Percentiles rank a stretch among this genome's conserved stretches.
phyloP scores from a whole-genome alignment of 2,329 filamentous ascomycete species.

The Pseudopithomyces maydicus region DNA sequence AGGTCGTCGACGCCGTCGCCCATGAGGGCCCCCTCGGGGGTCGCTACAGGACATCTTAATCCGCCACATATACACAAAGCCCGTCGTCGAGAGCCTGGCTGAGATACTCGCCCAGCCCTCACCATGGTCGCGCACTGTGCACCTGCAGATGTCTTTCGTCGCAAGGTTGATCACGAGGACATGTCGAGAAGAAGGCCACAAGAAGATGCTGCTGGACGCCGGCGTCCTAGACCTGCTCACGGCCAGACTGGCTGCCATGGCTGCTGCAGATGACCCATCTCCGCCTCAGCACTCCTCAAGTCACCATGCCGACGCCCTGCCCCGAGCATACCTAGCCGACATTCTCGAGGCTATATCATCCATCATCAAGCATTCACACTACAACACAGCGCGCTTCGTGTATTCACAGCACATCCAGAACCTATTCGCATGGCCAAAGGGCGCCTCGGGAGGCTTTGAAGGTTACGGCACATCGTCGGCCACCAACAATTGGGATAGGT shows the following conservation, averaged over 20 bases:
- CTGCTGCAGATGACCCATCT: conserved; percentile 31
- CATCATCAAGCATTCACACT: conserved; percentile 79
- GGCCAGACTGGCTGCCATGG: conserved; percentile 63
- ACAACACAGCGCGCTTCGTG: conserved; percentile 69
- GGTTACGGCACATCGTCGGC: conserved; percentile 19
- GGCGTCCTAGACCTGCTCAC: conserved; percentile 81
- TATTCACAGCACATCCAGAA: conserved; percentile 48
- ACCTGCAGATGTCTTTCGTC: conserved; percentile 67
- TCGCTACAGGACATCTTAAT: conserved; percentile 41
- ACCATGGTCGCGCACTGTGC: conserved; percentile 57
- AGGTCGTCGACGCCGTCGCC: conserved; percentile 69
- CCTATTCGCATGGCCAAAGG: conserved; percentile 39
- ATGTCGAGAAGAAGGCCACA: conserved; percentile 73
- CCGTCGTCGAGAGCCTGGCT: conserved; percentile 66
- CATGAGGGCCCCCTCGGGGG: conserved; percentile 59
- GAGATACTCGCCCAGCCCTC: conserved; percentile 66
- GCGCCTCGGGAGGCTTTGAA: conserved; percentile 25
- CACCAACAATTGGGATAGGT: conserved; percentile 34
- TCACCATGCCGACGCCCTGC: conserved; percentile 29
- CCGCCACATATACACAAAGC: conserved; percentile 64
- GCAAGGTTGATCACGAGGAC: conserved; percentile 63
- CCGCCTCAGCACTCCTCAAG: conserved; percentile 21
- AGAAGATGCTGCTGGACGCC: conserved; percentile 70
- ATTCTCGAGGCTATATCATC: conserved; percentile 78
- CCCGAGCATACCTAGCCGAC: conserved; percentile 65